Conservation (phyloP, 1,284 basidiomycete genomes). For the Testicularia cyperi region DNA sequence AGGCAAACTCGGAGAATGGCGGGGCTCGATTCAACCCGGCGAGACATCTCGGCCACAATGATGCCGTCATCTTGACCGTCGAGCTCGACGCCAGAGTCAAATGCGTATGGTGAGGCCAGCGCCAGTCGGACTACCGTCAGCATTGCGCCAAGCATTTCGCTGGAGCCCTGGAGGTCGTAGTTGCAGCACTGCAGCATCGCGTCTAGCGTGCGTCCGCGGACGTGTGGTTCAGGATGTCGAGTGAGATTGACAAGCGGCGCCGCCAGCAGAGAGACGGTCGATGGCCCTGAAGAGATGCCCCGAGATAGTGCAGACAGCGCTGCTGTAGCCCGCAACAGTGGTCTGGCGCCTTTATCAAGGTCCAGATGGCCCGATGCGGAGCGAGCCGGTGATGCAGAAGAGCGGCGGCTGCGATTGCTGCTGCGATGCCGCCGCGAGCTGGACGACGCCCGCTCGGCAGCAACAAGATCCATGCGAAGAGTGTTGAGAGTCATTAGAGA, state of each 20-base stretch:
- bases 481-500: conserved; percentile 41
- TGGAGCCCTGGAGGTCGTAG: neutral
- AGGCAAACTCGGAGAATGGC: conserved; percentile 23
- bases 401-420: neutral
- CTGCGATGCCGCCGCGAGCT: neutral
- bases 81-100: conserved; percentile 5
- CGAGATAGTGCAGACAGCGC: conserved; percentile 14
- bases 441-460: neutral
- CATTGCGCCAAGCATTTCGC: conserved; percentile 24
- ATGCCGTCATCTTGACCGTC: conserved; percentile 17
- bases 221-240: conserved; percentile 8
- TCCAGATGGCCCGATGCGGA: neutral
- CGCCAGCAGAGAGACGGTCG: conserved; percentile 23
- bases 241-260: conserved; percentile 24
- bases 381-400: neutral
- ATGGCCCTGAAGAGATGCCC: conserved; percentile 12
- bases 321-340: conserved; percentile 2
- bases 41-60: conserved; percentile 27
- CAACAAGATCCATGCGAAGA: conserved; percentile 12
- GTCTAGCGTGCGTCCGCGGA: conserved; percentile 16
- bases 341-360: too few species aligned
- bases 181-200: conserved; percentile 18
- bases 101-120: conserved; percentile 24
- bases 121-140: conserved; percentile 21
- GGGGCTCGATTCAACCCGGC: conserved; percentile 19